Percentiles rank a stretch among this genome's conserved stretches.
phyloP scores from a whole-genome alignment of 2,329 filamentous ascomycete genomes.

The Neopestalotiopsis rosae region DNA sequence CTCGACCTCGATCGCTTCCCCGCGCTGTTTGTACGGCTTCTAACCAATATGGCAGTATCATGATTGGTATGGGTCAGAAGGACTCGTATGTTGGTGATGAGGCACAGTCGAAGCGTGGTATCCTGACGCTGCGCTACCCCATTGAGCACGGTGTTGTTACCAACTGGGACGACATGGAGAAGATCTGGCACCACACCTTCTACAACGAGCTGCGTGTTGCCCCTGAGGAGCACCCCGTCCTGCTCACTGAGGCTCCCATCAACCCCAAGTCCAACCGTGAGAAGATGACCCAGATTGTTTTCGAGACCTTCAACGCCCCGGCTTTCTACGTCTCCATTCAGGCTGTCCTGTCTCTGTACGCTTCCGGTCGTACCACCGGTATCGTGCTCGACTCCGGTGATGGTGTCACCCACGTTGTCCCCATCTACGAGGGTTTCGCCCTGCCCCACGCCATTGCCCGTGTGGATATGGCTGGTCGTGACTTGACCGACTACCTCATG shows the following conservation, averaged over 20 bases:
- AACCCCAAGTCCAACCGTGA: constrained; percentile 99
- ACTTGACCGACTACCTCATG: constrained; percentile 99
- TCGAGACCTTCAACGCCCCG: constrained; percentile 99
- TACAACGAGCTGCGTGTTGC: constrained; percentile 99
- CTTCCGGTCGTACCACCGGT: constrained; percentile 99
- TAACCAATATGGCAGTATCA: constrained; percentile 74
- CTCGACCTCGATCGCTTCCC: constrained; percentile 19
- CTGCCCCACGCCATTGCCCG: constrained; percentile 99
- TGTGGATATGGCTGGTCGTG: constrained; percentile 99
- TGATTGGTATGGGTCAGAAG: constrained; percentile 99
- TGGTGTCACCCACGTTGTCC: constrained; percentile 99
- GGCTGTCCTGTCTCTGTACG: constrained; percentile 98
- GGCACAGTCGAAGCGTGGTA: constrained; percentile 99
- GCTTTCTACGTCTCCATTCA: constrained; percentile 99
- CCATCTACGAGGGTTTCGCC: constrained; percentile 99
- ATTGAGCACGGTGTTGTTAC: constrained; percentile 99
- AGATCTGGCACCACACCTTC: constrained; percentile 99
- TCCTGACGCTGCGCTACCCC: constrained; percentile 98
- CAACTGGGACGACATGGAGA: constrained; percentile 99
- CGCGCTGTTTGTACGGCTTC: constrained; percentile 26
- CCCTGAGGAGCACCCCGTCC: constrained; percentile 99
- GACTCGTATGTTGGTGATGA: constrained; percentile 99
- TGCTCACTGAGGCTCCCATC: constrained; percentile 99
- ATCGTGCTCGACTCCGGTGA: constrained; percentile 99
- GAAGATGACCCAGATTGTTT: constrained; percentile 99